Evolutionary conservation across 2,329 filamentous ascomycete genomes (phyloP).

Genomic region (Cladosporium sp.): DNA sequence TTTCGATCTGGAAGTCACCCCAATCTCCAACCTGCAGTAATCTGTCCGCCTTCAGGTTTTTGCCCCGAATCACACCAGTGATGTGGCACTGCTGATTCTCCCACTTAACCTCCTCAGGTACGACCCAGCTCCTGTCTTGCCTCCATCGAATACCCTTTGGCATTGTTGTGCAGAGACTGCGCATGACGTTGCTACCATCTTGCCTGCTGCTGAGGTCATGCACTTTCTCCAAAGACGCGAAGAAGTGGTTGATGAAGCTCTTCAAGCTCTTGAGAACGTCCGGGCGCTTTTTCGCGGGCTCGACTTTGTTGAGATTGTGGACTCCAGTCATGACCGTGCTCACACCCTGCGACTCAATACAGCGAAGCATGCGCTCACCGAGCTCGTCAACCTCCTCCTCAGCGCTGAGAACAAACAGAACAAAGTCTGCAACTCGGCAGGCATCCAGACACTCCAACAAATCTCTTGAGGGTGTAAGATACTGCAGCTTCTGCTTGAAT

Average conservation of each 20-base stretch:
- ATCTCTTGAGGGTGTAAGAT: constrained; percentile 69
- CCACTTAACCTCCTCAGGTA: constrained; percentile 78
- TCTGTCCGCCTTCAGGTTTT: constrained; percentile 81
- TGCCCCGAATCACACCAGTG: constrained; percentile 81
- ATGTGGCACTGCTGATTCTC: constrained; percentile 51
- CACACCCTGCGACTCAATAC: constrained; percentile 88
- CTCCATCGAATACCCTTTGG: constrained; percentile 95
- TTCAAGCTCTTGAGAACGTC: constrained; percentile 78
- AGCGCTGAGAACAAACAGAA: constrained; percentile 78
- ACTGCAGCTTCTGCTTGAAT: constrained; percentile 93
- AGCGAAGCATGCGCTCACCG: constrained; percentile 78
- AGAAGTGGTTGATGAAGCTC: constrained; percentile 91
- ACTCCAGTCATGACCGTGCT: constrained; percentile 87
- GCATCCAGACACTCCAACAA: constrained; percentile 76
- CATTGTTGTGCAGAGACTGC: constrained; percentile 83
- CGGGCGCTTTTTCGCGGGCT: constrained; percentile 71
- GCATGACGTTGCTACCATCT: constrained; percentile 84
- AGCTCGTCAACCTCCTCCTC: constrained; percentile 77
- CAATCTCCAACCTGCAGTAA: constrained; percentile 88
- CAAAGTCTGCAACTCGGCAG: constrained; percentile 83
- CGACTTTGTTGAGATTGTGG: constrained; percentile 64
- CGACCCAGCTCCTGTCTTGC: constrained; percentile 92
- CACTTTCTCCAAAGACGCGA: constrained; percentile 85
- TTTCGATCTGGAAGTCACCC: constrained; percentile 89
- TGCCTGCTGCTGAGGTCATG: constrained; percentile 83